phyloP scores from a whole-genome alignment of 2,329 filamentous ascomycete genomes.

The Phyllosticta ampelicida region DNA sequence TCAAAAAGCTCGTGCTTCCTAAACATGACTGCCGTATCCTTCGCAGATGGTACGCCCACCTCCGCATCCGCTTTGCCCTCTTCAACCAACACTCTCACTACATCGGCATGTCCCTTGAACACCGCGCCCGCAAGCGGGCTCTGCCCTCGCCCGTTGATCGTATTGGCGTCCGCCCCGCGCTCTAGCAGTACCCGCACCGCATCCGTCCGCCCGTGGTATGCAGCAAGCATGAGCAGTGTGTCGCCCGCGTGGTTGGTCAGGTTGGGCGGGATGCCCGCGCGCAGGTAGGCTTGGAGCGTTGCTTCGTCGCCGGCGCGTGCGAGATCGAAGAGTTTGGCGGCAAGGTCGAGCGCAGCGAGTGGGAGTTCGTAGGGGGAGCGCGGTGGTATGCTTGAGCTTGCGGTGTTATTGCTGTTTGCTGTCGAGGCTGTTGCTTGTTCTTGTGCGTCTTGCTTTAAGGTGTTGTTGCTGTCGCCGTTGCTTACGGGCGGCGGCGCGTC shows the following conservation, averaged over 20 bases:
- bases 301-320: conserved; percentile 49
- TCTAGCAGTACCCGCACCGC: conserved; percentile 51
- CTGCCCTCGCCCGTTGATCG: conserved; percentile 57
- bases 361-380: conserved; percentile 34
- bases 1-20: conserved; percentile 26
- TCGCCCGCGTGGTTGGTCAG: conserved; percentile 65
- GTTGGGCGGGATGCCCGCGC: conserved; percentile 55
- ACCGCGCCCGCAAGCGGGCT: conserved; percentile 60
- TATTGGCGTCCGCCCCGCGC: conserved; percentile 56
- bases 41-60: conserved; percentile 35
- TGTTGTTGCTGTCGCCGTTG: neutral
- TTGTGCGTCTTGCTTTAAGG: neutral
- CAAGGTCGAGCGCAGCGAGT: conserved; percentile 55
- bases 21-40: conserved; percentile 39
- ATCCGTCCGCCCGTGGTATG: conserved; percentile 56
- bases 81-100: conserved; percentile 45
- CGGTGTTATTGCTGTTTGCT: neutral
- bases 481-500: neutral
- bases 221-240: conserved; percentile 62
- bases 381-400: neutral
- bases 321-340: conserved; percentile 55
- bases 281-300: conserved; percentile 52
- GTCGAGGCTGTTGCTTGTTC: neutral
- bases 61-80: conserved; percentile 29
- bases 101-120: conserved; percentile 58